Conservation (phyloP, 768 basidiomycete genomes). For the Lepiota brunneoincarnata region DNA sequence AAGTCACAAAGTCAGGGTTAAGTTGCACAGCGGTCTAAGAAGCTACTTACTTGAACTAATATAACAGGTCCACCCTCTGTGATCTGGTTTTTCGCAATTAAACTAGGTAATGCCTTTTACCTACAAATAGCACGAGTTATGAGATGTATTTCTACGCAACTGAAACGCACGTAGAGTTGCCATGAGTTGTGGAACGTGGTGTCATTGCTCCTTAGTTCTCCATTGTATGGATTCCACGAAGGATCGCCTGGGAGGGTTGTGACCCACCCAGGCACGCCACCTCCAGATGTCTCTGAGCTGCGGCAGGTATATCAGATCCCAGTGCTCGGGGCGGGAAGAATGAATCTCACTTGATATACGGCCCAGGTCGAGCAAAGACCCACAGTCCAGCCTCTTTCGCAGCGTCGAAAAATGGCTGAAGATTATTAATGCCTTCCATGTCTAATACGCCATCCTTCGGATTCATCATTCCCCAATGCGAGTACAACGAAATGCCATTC, state of each 20-base stretch:
- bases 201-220: slow-evolving; percentile 1
- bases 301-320: background rate
- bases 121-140: background rate
- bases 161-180: background rate
- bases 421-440: background rate
- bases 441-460: background rate
- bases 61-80: background rate
- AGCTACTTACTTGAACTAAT: background rate
- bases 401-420: slow-evolving; percentile 1
- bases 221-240: background rate
- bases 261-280: background rate
- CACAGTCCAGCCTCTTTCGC: background rate
- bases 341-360: background rate
- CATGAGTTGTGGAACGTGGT: background rate
- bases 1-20: background rate
- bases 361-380: background rate
- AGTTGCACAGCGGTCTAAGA: background rate
- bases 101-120: background rate
- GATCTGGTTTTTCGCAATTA: background rate
- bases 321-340: background rate
- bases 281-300: background rate
- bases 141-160: background rate
- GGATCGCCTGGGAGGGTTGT: background rate
- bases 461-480: background rate
- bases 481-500: background rate